Conservation (phyloP, 73 alveolate species). For the Blepharisma japonicum region DNA sequence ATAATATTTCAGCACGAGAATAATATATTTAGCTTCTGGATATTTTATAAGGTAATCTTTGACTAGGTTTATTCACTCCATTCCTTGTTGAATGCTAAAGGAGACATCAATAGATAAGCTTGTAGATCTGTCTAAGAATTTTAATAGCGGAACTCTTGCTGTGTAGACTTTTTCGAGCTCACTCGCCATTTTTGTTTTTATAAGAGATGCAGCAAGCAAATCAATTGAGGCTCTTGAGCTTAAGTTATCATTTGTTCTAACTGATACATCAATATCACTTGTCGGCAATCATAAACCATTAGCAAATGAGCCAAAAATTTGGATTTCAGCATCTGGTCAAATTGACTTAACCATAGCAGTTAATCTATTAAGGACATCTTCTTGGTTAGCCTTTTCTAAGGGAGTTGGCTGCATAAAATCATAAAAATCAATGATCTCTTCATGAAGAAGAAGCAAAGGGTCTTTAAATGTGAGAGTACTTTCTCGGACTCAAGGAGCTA, state of each 20-base stretch:
- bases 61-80: constrained; percentile 63
- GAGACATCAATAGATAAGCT: constrained; percentile 81
- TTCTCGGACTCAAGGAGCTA: constrained; percentile 11
- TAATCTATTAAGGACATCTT: constrained; percentile 56
- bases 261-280: constrained; percentile 89
- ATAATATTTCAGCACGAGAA: constrained; percentile 76
- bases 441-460: constrained; percentile 76
- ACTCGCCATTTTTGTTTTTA: constrained; percentile 40
- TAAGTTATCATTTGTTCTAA: constrained; percentile 32
- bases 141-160: constrained; percentile 93
- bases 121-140: constrained; percentile 67
- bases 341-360: constrained; percentile 29
- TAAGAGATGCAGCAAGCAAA: constrained; percentile 37
- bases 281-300: constrained; percentile 89
- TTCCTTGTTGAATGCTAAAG: constrained; percentile 82
- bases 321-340: constrained; percentile 53
- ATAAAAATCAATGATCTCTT: constrained; percentile 93
- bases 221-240: constrained; percentile 38
- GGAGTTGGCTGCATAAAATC: constrained; percentile 72
- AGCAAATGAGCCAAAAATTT: constrained; percentile 90
- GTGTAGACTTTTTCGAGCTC: constrained; percentile 48
- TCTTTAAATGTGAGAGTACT: neutral
- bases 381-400: constrained; percentile 58
- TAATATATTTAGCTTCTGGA: constrained; percentile 83
- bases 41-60: constrained; percentile 59